Percentiles rank a stretch among this genome's conserved stretches.
Conservation (phyloP, 345 rosid genomes). For the Leavenworthia alabamica region DNA sequence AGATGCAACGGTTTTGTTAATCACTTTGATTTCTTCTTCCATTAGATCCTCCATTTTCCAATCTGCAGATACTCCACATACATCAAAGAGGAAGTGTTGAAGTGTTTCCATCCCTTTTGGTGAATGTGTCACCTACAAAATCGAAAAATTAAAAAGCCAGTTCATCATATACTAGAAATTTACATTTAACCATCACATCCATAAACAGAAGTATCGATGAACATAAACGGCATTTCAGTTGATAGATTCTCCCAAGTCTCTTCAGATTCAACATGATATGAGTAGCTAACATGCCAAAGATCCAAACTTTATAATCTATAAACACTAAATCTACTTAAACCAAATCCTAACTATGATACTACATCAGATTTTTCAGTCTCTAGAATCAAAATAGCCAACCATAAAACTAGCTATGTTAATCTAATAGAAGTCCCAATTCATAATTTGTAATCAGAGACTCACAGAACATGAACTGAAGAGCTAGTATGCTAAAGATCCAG, state of each 20-base stretch:
- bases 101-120: slow-evolving; percentile 92
- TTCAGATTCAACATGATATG: neutral
- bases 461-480: neutral
- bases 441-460: neutral
- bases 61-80: slow-evolving; percentile 65
- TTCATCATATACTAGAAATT: neutral
- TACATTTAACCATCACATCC: neutral
- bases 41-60: slow-evolving; percentile 91
- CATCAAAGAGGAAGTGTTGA: slow-evolving; percentile 58
- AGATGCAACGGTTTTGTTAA: slow-evolving; percentile 54
- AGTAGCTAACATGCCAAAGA: neutral
- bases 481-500: neutral
- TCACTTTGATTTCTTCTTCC: slow-evolving; percentile 83
- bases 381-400: no score
- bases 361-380: neutral
- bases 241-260: neutral
- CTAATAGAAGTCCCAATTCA: no score
- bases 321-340: neutral
- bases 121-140: slow-evolving; percentile 78
- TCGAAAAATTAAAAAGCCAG: neutral
- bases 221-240: neutral
- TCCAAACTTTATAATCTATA: neutral
- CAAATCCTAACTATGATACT: neutral
- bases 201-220: neutral
- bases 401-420: no score